phyloP scores from a whole-genome alignment of 306 rosid genomes.

The Trifolium fragiferum region DNA sequence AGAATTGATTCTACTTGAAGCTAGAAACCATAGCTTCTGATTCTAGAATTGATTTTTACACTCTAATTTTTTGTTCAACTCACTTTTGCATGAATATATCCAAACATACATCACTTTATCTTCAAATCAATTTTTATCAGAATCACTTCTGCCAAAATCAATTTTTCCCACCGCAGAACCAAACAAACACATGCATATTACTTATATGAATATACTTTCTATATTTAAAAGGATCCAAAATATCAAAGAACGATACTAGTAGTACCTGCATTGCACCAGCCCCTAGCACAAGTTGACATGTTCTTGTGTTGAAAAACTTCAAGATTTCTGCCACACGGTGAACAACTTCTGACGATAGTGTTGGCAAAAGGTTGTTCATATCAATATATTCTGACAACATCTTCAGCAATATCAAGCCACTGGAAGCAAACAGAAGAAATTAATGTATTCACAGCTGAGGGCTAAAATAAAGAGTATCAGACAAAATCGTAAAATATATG shows the following conservation, averaged over 20 bases:
- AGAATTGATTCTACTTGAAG: no score
- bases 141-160: no score
- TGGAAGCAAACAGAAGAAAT: conserved; percentile 49
- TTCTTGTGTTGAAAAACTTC: conserved; percentile 95
- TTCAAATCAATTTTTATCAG: no score
- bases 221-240: conserved; percentile 17
- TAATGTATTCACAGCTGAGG: conserved; percentile 32
- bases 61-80: no score
- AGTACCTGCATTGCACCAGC: conserved; percentile 99
- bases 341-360: conserved; percentile 89
- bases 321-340: conserved; percentile 94
- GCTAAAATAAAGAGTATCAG: conserved; percentile 15
- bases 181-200: no score
- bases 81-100: no score
- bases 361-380: conserved; percentile 80
- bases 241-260: conserved; percentile 32
- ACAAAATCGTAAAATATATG: conserved; percentile 32
- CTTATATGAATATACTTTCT: background rate
- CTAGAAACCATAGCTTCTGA: no score
- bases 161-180: no score
- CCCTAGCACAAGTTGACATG: conserved; percentile 99
- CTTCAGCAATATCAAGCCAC: conserved; percentile 97
- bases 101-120: no score
- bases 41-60: no score
- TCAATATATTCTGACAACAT: conserved; percentile 95